Conservation (phyloP, 2,329 filamentous ascomycete species). For the Sclerotinia glacialis region DNA sequence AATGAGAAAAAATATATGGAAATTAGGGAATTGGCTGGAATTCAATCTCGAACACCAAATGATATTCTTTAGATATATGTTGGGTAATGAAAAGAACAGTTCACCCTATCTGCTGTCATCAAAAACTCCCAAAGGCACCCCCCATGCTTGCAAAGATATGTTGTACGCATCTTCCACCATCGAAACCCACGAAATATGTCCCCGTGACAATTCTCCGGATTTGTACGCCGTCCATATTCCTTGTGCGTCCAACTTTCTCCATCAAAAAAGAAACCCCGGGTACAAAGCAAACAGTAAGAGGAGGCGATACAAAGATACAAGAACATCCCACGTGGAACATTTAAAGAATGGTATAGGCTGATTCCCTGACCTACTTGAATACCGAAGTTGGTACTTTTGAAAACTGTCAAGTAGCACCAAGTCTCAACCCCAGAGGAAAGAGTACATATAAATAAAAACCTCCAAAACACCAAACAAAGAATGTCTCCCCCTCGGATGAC, state of each 20-base stretch:
- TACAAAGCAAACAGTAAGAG: not conserved
- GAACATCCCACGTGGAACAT: not conserved
- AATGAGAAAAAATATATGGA: not conserved
- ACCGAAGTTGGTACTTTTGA: not conserved
- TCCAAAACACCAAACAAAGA: not conserved
- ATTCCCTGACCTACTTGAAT: not conserved
- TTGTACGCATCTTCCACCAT: not conserved
- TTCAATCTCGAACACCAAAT: not conserved
- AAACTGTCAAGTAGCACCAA: not conserved
- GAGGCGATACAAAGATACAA: not conserved
- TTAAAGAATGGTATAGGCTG: conserved; percentile 5
- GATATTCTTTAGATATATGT: not conserved
- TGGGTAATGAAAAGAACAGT: not conserved
- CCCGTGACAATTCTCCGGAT: conserved; percentile 5
- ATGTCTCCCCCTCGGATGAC: not conserved
- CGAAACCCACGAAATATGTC: not conserved
- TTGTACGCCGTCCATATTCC: not conserved
- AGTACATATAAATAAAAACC: not conserved
- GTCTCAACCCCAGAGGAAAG: not conserved
- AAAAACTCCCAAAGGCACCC: not conserved
- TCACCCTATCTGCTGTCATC: conserved; percentile 1
- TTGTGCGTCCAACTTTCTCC: not conserved
- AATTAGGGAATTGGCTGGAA: not conserved
- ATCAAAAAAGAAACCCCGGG: not conserved
- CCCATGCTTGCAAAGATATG: not conserved